Conservation (phyloP, 805 yeast species). For the Middelhovenomyces tepae region DNA sequence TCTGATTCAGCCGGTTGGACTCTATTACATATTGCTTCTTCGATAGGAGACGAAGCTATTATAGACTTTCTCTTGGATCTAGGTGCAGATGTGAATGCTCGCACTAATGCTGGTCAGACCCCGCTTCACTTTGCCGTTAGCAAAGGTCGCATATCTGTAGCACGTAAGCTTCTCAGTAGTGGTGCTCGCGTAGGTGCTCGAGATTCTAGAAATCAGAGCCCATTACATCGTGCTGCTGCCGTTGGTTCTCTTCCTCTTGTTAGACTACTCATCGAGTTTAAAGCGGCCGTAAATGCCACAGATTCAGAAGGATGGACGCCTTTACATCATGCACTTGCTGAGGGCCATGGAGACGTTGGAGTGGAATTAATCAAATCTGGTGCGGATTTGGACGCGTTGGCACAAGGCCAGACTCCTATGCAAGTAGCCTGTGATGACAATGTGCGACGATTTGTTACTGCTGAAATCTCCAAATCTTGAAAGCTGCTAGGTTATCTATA, state of each 20-base stretch:
- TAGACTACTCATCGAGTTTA: conserved; percentile 41
- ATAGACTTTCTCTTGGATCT: conserved; percentile 38
- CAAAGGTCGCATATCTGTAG: conserved; percentile 51
- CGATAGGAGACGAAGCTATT: conserved; percentile 56
- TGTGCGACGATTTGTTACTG: conserved; percentile 26
- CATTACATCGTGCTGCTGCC: conserved; percentile 79
- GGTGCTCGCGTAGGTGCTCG: conserved; percentile 46
- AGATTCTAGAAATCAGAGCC: conserved; percentile 57
- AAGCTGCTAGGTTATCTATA: background rate
- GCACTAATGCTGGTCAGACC: conserved; percentile 64
- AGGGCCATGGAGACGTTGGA: conserved; percentile 77
- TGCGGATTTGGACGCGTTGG: conserved; percentile 47
- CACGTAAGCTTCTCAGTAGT: conserved; percentile 44
- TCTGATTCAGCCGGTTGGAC: conserved; percentile 82
- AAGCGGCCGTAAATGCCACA: conserved; percentile 56
- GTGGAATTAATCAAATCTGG: conserved; percentile 50
- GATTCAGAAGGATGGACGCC: conserved; percentile 76
- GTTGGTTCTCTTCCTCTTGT: conserved; percentile 57
- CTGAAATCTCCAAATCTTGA: background rate
- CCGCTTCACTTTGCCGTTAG: conserved; percentile 69
- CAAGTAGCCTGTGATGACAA: conserved; percentile 50
- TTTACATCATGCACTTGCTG: conserved; percentile 82
- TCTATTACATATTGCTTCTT: conserved; percentile 72
- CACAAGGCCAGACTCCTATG: conserved; percentile 47
- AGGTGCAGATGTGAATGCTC: conserved; percentile 51